Conservation (phyloP, 202 grass and related monocot species). For the Schoenoplectus tabernaemontani region DNA sequence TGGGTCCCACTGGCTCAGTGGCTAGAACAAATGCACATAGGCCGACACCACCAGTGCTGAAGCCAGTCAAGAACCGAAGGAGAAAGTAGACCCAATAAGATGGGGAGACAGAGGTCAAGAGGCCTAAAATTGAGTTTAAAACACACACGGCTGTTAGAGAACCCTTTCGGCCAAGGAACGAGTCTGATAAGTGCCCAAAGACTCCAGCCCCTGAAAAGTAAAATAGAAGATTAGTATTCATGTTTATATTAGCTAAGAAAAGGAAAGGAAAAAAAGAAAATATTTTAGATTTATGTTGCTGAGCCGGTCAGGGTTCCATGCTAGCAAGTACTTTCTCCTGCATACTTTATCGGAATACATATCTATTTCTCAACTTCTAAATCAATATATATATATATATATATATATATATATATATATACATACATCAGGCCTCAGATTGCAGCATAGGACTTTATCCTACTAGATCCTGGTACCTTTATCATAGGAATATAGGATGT, state of each 20-base stretch:
- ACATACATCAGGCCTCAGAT: too few relatives aligned
- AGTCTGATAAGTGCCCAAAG: slow-evolving; percentile 83
- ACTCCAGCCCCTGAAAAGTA: slow-evolving; percentile 50
- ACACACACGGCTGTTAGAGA: slow-evolving; percentile 40
- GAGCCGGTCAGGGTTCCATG: not conserved
- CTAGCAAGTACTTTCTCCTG: not conserved
- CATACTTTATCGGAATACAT: not conserved
- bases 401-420: too few relatives aligned
- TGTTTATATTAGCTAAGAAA: not conserved
- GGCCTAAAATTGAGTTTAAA: slow-evolving; percentile 58
- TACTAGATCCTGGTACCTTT: not conserved
- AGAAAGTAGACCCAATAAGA: slow-evolving; percentile 51
- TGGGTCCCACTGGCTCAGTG: slow-evolving; percentile 64
- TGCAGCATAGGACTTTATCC: not conserved
- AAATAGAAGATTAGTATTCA: not conserved
- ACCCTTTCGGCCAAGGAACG: slow-evolving; percentile 60
- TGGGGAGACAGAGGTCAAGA: slow-evolving; percentile 51
- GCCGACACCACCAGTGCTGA: slow-evolving; percentile 73
- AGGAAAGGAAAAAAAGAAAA: not conserved
- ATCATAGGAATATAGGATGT: too few relatives aligned
- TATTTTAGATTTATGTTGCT: not conserved
- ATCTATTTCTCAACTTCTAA: not conserved
- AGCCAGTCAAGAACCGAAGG: slow-evolving; percentile 70
- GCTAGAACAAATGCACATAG: slow-evolving; percentile 86
- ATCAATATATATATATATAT: too few relatives aligned